Conservation (phyloP, 805 yeast genomes). For the Pichia nanzhaoensis region DNA sequence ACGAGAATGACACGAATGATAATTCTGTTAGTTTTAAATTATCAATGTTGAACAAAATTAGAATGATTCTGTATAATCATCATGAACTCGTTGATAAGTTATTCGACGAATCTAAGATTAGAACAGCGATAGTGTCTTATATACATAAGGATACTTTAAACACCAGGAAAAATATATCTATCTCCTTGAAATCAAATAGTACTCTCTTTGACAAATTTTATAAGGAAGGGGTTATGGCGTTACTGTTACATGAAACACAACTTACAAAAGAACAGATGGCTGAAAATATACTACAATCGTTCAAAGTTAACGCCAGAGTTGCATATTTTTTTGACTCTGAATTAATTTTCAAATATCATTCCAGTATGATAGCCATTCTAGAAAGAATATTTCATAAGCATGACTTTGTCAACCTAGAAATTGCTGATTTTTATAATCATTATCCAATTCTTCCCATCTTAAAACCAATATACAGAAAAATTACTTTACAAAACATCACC, state of each 20-base stretch:
- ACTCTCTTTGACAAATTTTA: constrained; percentile 1
- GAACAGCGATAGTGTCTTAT: background rate
- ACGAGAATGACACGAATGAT: background rate
- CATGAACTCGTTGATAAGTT: constrained; percentile 2
- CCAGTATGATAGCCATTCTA: constrained; percentile 5
- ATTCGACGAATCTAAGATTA: constrained; percentile 1
- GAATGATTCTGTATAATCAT: constrained; percentile 7
- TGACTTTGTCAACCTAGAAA: constrained; percentile 3
- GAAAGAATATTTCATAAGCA: constrained; percentile 10
- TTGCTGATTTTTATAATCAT: constrained; percentile 20
- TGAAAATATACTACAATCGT: background rate
- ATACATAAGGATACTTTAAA: background rate
- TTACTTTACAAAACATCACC: constrained; percentile 4
- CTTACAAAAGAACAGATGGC: constrained; percentile 2
- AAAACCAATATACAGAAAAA: constrained; percentile 17
- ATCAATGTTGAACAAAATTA: constrained; percentile 6
- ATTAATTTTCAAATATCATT: constrained; percentile 5
- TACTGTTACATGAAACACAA: background rate
- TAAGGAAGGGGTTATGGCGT: background rate
- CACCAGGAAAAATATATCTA: background rate
- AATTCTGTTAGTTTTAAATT: constrained; percentile 7
- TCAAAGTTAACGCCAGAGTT: constrained; percentile 1
- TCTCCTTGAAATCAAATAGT: constrained; percentile 3
- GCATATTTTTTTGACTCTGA: constrained; percentile 6
- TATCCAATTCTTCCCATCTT: constrained; percentile 26